Evolutionary conservation across 208 protist species (phyloP).

Genomic region (Leishmania martiniquensis): DNA sequence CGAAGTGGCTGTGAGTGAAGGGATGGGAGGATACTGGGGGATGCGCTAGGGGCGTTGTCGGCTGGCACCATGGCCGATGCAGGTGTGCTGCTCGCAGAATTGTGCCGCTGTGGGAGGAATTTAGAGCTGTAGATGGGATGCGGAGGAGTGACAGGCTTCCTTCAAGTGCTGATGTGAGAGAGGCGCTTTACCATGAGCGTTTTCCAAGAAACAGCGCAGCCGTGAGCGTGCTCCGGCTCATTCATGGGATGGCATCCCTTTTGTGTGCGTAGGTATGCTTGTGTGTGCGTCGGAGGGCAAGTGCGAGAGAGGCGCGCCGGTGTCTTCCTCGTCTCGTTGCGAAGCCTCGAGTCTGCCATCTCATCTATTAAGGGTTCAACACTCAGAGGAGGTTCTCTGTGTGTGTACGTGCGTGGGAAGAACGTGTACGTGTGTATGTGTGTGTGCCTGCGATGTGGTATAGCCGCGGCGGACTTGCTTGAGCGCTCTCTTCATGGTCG

Average conservation of each 20-base stretch:
- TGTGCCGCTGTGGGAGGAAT: not conserved
- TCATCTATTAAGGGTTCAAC: slow-evolving; percentile 83
- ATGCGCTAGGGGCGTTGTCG: not conserved
- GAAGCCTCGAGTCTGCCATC: slow-evolving; percentile 34
- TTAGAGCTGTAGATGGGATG: not conserved
- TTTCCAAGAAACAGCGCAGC: not conserved
- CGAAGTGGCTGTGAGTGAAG: not conserved
- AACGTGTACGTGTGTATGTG: slow-evolving; percentile 11
- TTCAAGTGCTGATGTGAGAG: not conserved
- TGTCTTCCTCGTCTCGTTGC: not conserved
- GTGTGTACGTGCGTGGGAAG: slow-evolving; percentile 14
- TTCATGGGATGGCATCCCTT: not conserved
- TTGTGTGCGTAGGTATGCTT: not conserved
- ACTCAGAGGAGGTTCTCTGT: slow-evolving; percentile 10
- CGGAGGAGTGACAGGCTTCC: not conserved
- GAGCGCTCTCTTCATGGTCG: not conserved
- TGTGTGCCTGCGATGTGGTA: not conserved
- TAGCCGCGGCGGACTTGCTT: not conserved
- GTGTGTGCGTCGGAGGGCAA: not conserved
- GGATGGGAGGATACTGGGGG: not conserved
- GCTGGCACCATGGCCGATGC: not conserved
- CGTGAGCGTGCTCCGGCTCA: not conserved
- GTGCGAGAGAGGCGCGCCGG: not conserved
- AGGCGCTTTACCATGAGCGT: not conserved
- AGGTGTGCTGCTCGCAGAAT: not conserved